phyloP scores from a whole-genome alignment of 1,139 yeast genomes.

The Entelexis paramagnoliae region DNA sequence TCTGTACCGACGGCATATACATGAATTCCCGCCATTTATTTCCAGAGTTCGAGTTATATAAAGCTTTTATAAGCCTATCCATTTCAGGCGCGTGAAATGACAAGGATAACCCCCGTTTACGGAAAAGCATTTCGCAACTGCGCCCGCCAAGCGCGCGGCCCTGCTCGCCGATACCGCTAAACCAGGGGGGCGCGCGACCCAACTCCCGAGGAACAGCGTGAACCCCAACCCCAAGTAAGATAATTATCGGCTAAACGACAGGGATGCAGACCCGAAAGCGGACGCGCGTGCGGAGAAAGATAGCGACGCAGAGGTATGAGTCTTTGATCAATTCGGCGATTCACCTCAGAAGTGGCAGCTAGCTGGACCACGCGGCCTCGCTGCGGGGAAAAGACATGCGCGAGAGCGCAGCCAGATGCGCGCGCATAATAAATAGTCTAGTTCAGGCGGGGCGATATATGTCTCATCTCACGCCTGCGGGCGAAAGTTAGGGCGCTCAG shows the following conservation, averaged over 20 bases:
- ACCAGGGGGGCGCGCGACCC: not conserved
- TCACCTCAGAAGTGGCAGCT: too few relatives aligned
- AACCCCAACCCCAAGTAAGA: not conserved
- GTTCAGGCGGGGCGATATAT: too few relatives aligned
- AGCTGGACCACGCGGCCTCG: too few relatives aligned
- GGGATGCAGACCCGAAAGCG: not conserved
- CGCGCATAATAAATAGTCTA: too few relatives aligned
- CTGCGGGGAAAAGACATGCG: too few relatives aligned
- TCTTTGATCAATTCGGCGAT: too few relatives aligned
- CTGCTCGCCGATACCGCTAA: conserved; percentile 3
- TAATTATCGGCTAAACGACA: not conserved
- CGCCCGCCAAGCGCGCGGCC: not conserved
- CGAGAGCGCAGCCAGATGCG: too few relatives aligned
- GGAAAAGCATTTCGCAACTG: not conserved
- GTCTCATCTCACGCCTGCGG: too few relatives aligned
- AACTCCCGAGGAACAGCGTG: not conserved
- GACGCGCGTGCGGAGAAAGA: not conserved
- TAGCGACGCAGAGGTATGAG: not conserved
- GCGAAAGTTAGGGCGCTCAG: too few relatives aligned
- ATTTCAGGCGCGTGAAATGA: not conserved
- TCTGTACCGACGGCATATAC: not conserved
- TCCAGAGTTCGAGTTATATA: not conserved
- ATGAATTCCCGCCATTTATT: conserved; percentile 2
- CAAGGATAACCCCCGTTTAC: not conserved
- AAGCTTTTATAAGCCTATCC: not conserved